phyloP scores from a whole-genome alignment of 2,329 filamentous ascomycete species.

The Ophioceras dolichostomum region DNA sequence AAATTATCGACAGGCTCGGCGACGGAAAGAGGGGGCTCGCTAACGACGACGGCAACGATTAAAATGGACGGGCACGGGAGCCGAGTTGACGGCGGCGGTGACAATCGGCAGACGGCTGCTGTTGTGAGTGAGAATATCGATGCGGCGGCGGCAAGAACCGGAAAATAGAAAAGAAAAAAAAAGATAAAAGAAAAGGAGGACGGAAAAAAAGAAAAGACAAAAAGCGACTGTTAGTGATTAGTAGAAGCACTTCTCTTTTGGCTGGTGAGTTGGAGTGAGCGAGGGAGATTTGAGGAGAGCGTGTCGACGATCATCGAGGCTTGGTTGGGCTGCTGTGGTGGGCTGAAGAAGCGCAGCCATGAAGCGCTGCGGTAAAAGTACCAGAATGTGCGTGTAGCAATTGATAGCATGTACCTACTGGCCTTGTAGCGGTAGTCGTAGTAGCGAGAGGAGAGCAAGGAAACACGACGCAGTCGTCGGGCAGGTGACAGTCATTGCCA shows the following conservation, averaged over 20 bases:
- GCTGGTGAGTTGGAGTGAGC: neutral
- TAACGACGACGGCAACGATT: neutral
- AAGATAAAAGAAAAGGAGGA: neutral
- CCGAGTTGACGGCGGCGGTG: too few relatives aligned
- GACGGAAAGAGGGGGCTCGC: neutral
- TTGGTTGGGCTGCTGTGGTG: slow-evolving; percentile 1
- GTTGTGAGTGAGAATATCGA: neutral
- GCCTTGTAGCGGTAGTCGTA: neutral
- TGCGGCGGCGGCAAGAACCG: neutral
- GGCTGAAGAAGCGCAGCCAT: neutral
- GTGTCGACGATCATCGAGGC: neutral
- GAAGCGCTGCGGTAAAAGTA: neutral
- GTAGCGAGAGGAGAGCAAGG: too few relatives aligned
- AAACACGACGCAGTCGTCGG: too few relatives aligned
- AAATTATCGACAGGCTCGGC: too few relatives aligned
- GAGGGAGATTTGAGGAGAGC: neutral
- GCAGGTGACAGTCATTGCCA: slow-evolving; percentile 4
- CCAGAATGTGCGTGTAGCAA: neutral
- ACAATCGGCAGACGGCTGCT: too few relatives aligned
- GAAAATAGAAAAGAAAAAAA: neutral
- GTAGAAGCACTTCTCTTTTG: too few relatives aligned
- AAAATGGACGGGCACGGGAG: too few relatives aligned
- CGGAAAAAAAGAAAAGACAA: neutral
- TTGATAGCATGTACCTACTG: neutral
- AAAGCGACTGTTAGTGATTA: neutral